Evolutionary conservation across 2,329 filamentous ascomycete genomes (phyloP), one percentile per base, ranked within the genome.

Genomic region (Leptographium procerum): DNA sequence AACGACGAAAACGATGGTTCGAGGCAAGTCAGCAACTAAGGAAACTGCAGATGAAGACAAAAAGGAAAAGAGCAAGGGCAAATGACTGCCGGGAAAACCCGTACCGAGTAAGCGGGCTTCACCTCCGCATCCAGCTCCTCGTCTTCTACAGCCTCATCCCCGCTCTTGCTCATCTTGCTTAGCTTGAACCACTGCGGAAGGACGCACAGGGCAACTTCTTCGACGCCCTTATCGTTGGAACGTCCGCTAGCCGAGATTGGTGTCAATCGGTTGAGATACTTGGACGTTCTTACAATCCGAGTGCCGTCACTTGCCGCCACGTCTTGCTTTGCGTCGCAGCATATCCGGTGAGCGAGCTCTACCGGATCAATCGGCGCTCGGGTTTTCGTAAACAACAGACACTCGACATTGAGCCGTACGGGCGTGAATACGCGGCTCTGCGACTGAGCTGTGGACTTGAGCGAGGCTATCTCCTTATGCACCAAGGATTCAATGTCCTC

Each of bases 401-500:
- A 87, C 61, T 83, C 81, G n/a, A 85, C 73, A 52, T 76, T 77
- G 52, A 82, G 73, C 50, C 75, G 75, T 36, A 86, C 71, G 3
- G 79, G 71, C 19, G 74, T 75, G 64, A 86, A 84, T 3, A 50
- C 11, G 11, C 40, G 29, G n/a, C 19, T 34, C n/a, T 19, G 16
- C 6, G 33, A 24, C 24, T 19, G 73, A 66, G 19, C 78, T 70
- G 58, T 75, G 75, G 59, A 75, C 73, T 29, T 69, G 65, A 91
- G 79, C 2, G 74, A 77, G 31, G 78, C 79, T n/a, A 94, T 70
- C 71, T 94, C 89, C 67, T 83, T 84, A 64, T 82, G 70, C 64
- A 94, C 89, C 31, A 84, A 80, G 6, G 82, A 77, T 67, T 91
- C 88, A 64, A 94, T 89, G 64, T 90, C 87, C n/a, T 77, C 77